A percentile compares a stretch with the other conserved stretches of the same genome.
Evolutionary conservation across 192 early-diverging fungal species (phyloP).

Genomic region (Umbelopsis sp.): DNA sequence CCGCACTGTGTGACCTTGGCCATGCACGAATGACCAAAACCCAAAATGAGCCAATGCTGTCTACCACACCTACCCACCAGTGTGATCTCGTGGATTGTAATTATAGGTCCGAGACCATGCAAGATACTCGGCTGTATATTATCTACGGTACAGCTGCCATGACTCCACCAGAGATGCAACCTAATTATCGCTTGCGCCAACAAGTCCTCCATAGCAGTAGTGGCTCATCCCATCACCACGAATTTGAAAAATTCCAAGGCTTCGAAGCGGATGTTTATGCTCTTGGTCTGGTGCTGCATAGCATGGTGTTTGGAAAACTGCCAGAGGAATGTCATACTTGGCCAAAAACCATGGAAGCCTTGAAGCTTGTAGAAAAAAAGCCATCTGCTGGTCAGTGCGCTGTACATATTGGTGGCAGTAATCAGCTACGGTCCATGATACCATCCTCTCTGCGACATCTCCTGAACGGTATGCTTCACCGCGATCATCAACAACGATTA

Average conservation of each 20-base stretch:
- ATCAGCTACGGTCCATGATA: not conserved
- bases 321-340: slow-evolving; percentile 24
- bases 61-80: not conserved
- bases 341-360: slow-evolving; percentile 11
- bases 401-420: slow-evolving; percentile 22
- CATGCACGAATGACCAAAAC: slow-evolving; percentile 23
- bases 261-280: slow-evolving; percentile 28
- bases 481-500: slow-evolving; percentile 13
- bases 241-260: slow-evolving; percentile 17
- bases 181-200: slow-evolving; percentile 17
- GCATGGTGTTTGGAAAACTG: slow-evolving; percentile 22
- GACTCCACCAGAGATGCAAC: slow-evolving; percentile 29
- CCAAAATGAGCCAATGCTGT: slow-evolving; percentile 4
- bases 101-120: not conserved
- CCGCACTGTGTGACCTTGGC: slow-evolving; percentile 24
- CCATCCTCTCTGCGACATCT: slow-evolving; percentile 11
- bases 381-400: slow-evolving; percentile 25
- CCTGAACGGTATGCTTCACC: slow-evolving; percentile 21
- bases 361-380: not conserved
- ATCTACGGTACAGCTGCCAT: slow-evolving; percentile 26
- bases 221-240: not conserved
- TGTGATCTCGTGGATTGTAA: slow-evolving; percentile 17
- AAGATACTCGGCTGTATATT: slow-evolving; percentile 10
- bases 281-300: slow-evolving; percentile 19
- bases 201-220: slow-evolving; percentile 2